Conservation (phyloP, 352 stramenopile species). For the Pythium aphanidermatum region DNA sequence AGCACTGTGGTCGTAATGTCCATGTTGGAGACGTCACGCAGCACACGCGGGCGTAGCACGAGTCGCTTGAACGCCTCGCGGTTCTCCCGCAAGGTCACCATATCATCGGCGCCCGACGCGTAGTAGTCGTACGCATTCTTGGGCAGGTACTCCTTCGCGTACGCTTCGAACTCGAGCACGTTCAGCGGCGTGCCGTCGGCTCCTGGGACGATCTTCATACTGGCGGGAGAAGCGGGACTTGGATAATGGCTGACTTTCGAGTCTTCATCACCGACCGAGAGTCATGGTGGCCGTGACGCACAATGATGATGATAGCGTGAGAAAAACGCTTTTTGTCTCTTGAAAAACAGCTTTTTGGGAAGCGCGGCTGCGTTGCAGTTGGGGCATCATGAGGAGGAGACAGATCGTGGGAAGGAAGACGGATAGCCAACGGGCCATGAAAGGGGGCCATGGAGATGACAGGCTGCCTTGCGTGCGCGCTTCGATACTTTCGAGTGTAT, state of each 20-base stretch:
- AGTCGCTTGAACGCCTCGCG: slow-evolving; percentile 89
- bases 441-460: not conserved
- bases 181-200: slow-evolving; percentile 78
- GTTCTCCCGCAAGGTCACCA: slow-evolving; percentile 75
- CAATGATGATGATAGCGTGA: not conserved
- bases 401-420: not conserved
- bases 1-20: slow-evolving; percentile 90
- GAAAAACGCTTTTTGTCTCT: too few species aligned
- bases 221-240: slow-evolving; percentile 43
- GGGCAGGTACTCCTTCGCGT: slow-evolving; percentile 82
- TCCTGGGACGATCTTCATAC: slow-evolving; percentile 62
- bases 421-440: not conserved
- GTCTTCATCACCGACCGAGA: too few species aligned
- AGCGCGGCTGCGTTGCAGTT: not conserved
- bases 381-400: not conserved
- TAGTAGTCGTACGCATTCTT: slow-evolving; percentile 93
- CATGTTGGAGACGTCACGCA: slow-evolving; percentile 92
- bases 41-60: slow-evolving; percentile 92
- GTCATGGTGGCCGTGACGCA: not conserved
- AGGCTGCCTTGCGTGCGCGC: too few species aligned
- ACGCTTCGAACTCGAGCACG: slow-evolving; percentile 88
- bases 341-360: too few species aligned
- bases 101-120: slow-evolving; percentile 90
- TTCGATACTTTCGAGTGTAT: too few species aligned
- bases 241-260: slow-evolving; percentile 11